A percentile compares a stretch with the other conserved stretches of the same genome.
phyloP scores from a whole-genome alignment of 2,329 filamentous ascomycete species.

The Fusarium tricinctum region DNA sequence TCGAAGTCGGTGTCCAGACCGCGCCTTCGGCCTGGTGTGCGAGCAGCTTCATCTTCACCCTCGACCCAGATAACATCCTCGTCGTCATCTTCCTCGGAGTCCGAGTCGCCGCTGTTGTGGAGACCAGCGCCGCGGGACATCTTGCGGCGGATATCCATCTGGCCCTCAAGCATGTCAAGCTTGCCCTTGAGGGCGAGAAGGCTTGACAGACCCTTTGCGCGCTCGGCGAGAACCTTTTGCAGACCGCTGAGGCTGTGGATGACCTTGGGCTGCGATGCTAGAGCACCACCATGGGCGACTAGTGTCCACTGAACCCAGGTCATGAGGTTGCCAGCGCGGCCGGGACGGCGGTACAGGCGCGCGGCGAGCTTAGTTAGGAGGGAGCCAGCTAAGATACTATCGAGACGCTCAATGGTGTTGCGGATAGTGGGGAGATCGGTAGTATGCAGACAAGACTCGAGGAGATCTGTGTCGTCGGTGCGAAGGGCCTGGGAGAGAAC shows the following conservation, averaged over 20 bases:
- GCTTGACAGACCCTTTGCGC: conserved; percentile 84
- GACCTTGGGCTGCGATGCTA: conserved; percentile 88
- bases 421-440: conserved; percentile 82
- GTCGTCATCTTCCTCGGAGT: conserved; percentile 67
- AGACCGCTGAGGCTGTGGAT: conserved; percentile 82
- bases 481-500: conserved; percentile 94
- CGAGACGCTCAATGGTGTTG: conserved; percentile 90
- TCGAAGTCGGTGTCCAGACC: conserved; percentile 58
- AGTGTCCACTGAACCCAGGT: conserved; percentile 97
- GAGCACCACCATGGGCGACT: conserved; percentile 89
- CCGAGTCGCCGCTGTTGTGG: conserved; percentile 62
- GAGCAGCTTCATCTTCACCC: conserved; percentile 80
- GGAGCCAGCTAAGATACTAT: conserved; percentile 83
- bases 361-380: conserved; percentile 89
- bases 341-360: conserved; percentile 86
- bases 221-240: conserved; percentile 88
- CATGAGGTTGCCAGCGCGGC: conserved; percentile 90
- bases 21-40: conserved; percentile 56
- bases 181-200: conserved; percentile 93
- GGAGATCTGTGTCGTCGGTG: conserved; percentile 89
- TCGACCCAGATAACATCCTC: conserved; percentile 90
- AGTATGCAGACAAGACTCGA: conserved; percentile 92
- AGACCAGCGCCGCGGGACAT: conserved; percentile 66
- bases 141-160: conserved; percentile 83
- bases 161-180: conserved; percentile 91